phyloP scores from a whole-genome alignment of 2,329 filamentous ascomycete species.

The Thielaviopsis punctulata region DNA sequence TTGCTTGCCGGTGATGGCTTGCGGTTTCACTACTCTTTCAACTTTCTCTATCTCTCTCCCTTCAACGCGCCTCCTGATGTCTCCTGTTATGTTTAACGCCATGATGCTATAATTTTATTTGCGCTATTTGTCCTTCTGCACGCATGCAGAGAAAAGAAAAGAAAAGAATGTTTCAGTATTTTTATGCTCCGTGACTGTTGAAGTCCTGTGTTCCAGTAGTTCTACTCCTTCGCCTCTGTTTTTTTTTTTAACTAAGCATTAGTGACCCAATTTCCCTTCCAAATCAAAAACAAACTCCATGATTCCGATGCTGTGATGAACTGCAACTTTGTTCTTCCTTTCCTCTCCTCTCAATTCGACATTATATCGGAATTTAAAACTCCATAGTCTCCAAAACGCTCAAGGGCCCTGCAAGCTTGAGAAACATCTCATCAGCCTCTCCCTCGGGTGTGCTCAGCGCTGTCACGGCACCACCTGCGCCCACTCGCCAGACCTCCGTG shows the following conservation, averaged over 20 bases:
- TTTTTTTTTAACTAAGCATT: background rate
- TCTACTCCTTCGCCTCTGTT: slow-evolving; percentile 10
- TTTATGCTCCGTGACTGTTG: background rate
- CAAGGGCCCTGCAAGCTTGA: slow-evolving; percentile 46
- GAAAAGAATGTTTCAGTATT: background rate
- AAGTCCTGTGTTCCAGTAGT: background rate
- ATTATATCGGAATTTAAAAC: slow-evolving; percentile 14
- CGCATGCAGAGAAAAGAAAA: background rate
- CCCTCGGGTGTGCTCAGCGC: slow-evolving; percentile 61
- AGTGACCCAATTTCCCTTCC: background rate
- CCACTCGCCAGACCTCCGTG: slow-evolving; percentile 60
- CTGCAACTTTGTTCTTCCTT: background rate
- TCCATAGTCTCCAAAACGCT: slow-evolving; percentile 25
- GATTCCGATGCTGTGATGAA: background rate
- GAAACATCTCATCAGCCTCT: slow-evolving; percentile 83
- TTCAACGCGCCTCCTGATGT: background rate
- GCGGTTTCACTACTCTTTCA: background rate
- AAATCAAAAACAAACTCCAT: background rate
- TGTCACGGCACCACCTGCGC: slow-evolving; percentile 81
- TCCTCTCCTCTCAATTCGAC: background rate
- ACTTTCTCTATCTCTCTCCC: background rate
- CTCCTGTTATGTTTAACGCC: slow-evolving; percentile 1
- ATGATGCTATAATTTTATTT: background rate
- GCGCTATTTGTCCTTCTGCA: background rate
- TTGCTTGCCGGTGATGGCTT: background rate